Evolutionary conservation across 1,139 yeast species (phyloP).

Genomic region (Pichia sp.): DNA sequence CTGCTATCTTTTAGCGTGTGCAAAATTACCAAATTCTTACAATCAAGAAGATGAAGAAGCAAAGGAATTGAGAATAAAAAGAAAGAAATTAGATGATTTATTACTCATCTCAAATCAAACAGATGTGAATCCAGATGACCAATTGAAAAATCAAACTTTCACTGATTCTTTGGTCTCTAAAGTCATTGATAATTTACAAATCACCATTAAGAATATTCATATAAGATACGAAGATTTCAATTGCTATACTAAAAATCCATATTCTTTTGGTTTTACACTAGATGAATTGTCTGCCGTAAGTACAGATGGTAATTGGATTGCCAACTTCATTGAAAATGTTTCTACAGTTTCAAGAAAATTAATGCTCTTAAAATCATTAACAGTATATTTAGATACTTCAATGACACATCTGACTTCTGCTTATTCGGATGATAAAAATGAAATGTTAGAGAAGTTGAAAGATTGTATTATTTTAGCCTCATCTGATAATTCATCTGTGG

Average conservation of each 20-base stretch:
- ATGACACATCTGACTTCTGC: conserved; percentile 35
- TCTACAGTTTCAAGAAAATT: conserved; percentile 68
- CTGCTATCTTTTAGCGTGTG: conserved; percentile 75
- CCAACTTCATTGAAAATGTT: conserved; percentile 73
- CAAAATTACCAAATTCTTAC: conserved; percentile 49
- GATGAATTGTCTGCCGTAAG: conserved; percentile 88
- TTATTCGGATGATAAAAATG: conserved; percentile 37
- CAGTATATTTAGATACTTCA: conserved; percentile 83
- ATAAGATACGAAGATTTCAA: conserved; percentile 79
- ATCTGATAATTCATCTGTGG: conserved; percentile 33
- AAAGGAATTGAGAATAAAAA: conserved; percentile 61
- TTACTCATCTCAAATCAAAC: conserved; percentile 43
- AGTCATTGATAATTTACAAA: conserved; percentile 85
- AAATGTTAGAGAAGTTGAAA: conserved; percentile 39
- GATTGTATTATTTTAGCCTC: conserved; percentile 28
- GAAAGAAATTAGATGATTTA: conserved; percentile 59
- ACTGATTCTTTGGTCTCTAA: conserved; percentile 84
- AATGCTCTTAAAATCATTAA: conserved; percentile 64
- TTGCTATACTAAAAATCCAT: conserved; percentile 62
- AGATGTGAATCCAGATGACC: conserved; percentile 37
- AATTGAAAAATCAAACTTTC: conserved; percentile 61
- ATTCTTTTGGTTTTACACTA: conserved; percentile 75
- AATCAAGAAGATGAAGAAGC: conserved; percentile 61
- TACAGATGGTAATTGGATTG: conserved; percentile 78
- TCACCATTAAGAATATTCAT: conserved; percentile 89